Conservation (phyloP, 2,329 filamentous ascomycete species). For the Raffaelea deltoideospora region DNA sequence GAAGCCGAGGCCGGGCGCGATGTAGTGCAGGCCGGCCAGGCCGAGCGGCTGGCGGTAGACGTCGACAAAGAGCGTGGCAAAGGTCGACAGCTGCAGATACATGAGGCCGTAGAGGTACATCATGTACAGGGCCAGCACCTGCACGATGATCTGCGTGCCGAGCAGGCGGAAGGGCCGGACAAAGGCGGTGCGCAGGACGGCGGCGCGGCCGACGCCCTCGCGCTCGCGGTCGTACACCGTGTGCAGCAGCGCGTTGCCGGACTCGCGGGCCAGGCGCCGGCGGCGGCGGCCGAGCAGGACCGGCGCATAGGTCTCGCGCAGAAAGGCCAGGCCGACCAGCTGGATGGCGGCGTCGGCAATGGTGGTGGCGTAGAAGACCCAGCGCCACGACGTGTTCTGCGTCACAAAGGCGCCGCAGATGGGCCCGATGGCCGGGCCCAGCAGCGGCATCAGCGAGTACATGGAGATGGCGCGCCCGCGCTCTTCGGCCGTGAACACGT, state of each 20-base stretch:
- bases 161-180: conserved; percentile 35
- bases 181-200: conserved; percentile 20
- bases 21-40: conserved; percentile 21
- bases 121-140: conserved; percentile 33
- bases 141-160: conserved; percentile 34
- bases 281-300: conserved; percentile 22
- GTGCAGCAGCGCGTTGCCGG: conserved; percentile 31
- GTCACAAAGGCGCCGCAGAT: conserved; percentile 52
- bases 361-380: conserved; percentile 52
- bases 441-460: conserved; percentile 32
- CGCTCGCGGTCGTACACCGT: conserved; percentile 34
- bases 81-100: conserved; percentile 35
- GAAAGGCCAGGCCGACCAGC: conserved; percentile 38
- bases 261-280: conserved; percentile 36
- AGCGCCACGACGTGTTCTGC: conserved; percentile 48
- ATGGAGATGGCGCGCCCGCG: conserved; percentile 26
- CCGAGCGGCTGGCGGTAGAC: conserved; percentile 19
- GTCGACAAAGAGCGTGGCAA: conserved; percentile 26
- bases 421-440: conserved; percentile 51
- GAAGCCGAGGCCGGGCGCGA: conserved; percentile 18
- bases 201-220: not conserved
- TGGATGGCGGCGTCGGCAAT: conserved; percentile 42
- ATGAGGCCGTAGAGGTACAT: conserved; percentile 29
- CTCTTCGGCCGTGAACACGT: conserved; percentile 29
- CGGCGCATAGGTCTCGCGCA: conserved; percentile 24